Base-by-base conservation (phyloP, 495 filamentous ascomycete species). In the Podospora pseudocomata region DNA sequence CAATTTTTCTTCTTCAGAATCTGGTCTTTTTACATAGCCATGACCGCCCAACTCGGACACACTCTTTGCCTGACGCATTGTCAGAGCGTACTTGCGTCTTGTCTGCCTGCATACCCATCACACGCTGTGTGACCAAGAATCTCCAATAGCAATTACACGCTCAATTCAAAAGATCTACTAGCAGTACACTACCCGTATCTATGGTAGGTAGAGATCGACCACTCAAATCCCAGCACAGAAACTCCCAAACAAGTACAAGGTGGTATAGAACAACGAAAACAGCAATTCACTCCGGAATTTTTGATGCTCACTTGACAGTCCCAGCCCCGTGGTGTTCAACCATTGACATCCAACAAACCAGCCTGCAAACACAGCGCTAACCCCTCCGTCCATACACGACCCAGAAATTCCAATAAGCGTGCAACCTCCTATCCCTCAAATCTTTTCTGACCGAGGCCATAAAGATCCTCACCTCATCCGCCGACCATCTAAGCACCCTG, bases 401-500 rank as follows among this genome's bases (percentile, higher is more conserved):
- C 19, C 60, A 70, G 30, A 70, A 53, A 57, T 66, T 57, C 65
- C 65, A 70, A 30, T 67, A 70, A 16, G 60, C 65, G 56, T 70
- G 68, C 9, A 64, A 54, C 19, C 15, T 30, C 53, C 18, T 59
- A 59, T 67, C 63, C 27, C 44, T 56, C 32, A 67, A 49, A 19
- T 70, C 68, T 7, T 60, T 62, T 5, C 65, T 34, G 18, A 70
- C 65, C 3, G 5, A 7, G 2, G 30, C 55, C 28, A 67, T 32
- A 34, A 67, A 65, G 11, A 60, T 53, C 7, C 32, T 55, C 2
- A 66, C 56, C 49, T 66, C 58, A 27, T 61, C 49, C 20, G 30
- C 30, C 11, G 56, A n/a, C 73, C 72, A 74, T 1, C 68, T 71
- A 3, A 74, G 59, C 18, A 70, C 67, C 13, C 68, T 60, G 32